Evolutionary conservation across 352 stramenopile genomes (phyloP), one percentile per base, ranked within the genome.

Genomic region (Pythium insidiosum): DNA sequence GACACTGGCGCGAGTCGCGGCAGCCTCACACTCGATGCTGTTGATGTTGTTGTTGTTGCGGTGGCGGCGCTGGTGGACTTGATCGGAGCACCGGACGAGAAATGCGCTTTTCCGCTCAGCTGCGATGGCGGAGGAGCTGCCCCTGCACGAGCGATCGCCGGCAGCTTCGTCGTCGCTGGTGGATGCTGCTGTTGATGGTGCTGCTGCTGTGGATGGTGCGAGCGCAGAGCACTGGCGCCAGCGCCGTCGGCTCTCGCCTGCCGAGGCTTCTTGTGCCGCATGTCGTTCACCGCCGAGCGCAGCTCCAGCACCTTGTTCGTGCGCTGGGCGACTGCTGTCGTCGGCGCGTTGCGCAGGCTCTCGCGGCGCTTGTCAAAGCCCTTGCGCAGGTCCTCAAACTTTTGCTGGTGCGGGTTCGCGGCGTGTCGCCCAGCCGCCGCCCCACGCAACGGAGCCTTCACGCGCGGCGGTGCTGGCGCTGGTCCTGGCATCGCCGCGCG

Each of bases 361-460:
- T 86, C 68, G 42, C 67, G 76, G 37, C 73, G 73, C 22, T 67
- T 68, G 10, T 67, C 62, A 40, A 76, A 84, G 3, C 63, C 58
- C 25, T 72, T 78, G 47, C 77, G 82, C 26, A 87, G 66, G 38
- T 80, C 63, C 41, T 87, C 71, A 16, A 87, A 71, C 26, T 75
- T 74, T 37, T 87, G 73, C 4, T 76, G 47, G 33, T 84, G 68
- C 4, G 64, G 31, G 30, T 87, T 84, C 4, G 63, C 50, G 23
- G 81, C 73, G 20, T 63, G 63, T 36, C 79, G 80, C 1, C 73
- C 68, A 1, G 68, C 73, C 0, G 73, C 71, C 10, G 71, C 73
- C 15, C 71, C 73, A 9, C 66, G 52, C 4, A 58, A 6, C 3
- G 68, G 71, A 2, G 64, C 56, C 37, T 64, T 64, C 19, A 87